Conservation (phyloP, 83 land plant species). For the Picea mariana region DNA sequence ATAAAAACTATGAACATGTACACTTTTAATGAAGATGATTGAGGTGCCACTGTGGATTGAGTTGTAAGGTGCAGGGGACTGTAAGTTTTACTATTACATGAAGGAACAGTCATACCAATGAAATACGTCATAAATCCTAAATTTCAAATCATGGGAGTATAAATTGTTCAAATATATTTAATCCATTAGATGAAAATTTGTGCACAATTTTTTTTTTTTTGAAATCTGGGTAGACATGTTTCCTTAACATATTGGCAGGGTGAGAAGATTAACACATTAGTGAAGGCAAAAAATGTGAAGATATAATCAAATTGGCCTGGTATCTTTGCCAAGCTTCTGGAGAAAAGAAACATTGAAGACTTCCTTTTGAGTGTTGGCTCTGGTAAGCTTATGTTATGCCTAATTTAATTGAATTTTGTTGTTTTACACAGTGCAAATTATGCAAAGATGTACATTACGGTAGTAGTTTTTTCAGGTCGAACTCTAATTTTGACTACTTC, state of each 20-base stretch:
- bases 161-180: no score
- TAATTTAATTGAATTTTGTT: not conserved
- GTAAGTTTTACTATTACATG: no score
- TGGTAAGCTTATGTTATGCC: constrained; percentile 23
- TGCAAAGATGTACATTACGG: not conserved
- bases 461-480: not conserved
- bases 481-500: not conserved
- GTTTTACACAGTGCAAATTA: not conserved
- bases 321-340: constrained; percentile 73
- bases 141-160: no score
- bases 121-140: no score
- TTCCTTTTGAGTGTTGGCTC: constrained; percentile 69
- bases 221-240: not conserved
- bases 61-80: no score
- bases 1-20: no score
- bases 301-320: constrained; percentile 80
- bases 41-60: no score
- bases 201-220: no score
- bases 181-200: no score
- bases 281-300: constrained; percentile 63
- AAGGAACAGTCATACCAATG: no score
- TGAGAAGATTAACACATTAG: constrained; percentile 70
- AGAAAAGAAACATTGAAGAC: constrained; percentile 75
- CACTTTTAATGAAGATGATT: no score
- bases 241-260: constrained; percentile 42